Conservation (phyloP, 192 early-diverging fungal genomes). For the Coemansia sp. region DNA sequence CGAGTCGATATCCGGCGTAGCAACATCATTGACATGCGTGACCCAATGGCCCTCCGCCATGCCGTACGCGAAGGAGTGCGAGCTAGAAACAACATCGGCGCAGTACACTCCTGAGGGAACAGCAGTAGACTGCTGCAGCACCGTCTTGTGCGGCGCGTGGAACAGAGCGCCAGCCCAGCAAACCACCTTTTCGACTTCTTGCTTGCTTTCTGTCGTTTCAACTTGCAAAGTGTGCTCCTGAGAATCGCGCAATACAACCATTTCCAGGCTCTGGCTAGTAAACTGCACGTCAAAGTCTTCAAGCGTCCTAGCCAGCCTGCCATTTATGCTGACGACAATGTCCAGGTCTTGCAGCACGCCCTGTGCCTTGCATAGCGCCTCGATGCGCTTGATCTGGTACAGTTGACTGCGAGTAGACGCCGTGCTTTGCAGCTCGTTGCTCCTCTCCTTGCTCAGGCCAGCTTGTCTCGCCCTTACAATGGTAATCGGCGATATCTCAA, state of each 20-base stretch:
- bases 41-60: constrained; percentile 66
- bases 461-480: constrained; percentile 64
- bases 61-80: constrained; percentile 67
- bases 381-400: constrained; percentile 64
- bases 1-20: constrained; percentile 61
- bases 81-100: constrained; percentile 62
- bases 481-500: constrained; percentile 65
- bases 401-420: constrained; percentile 59
- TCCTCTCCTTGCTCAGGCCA: constrained; percentile 64
- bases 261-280: constrained; percentile 54
- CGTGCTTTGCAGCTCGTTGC: constrained; percentile 60
- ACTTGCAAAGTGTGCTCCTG: constrained; percentile 67
- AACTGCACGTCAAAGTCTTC: constrained; percentile 63
- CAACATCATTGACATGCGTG: constrained; percentile 66
- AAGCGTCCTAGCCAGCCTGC: constrained; percentile 64
- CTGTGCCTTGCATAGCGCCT: constrained; percentile 58
- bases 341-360: constrained; percentile 67
- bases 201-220: constrained; percentile 62
- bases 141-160: constrained; percentile 72
- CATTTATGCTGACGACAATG: constrained; percentile 70
- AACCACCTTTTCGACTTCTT: constrained; percentile 69
- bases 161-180: constrained; percentile 86
- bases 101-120: constrained; percentile 70
- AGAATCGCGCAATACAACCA: constrained; percentile 74
- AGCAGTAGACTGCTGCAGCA: constrained; percentile 67